A percentile compares a stretch with the other conserved stretches of the same genome.
Conservation (phyloP, 345 rosid genomes). For the Lumnitzera racemosa region DNA sequence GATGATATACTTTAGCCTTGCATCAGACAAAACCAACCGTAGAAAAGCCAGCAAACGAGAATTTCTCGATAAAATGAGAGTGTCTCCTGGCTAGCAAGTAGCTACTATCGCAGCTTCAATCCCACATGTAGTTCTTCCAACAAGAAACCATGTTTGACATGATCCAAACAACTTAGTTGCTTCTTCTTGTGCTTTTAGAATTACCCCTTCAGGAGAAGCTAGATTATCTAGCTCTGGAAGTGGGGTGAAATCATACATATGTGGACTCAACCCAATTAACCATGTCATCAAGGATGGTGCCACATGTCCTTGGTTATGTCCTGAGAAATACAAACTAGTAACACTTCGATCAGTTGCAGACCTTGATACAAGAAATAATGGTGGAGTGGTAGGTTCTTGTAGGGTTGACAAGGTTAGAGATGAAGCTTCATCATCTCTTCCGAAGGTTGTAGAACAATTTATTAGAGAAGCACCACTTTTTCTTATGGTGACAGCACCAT, state of each 20-base stretch:
- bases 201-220: constrained; percentile 47
- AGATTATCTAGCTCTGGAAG: constrained; percentile 57
- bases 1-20: constrained; percentile 40
- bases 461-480: too few relatives aligned
- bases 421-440: too few relatives aligned
- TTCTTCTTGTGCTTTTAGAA: constrained; percentile 46
- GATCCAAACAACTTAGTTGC: constrained; percentile 56
- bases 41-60: constrained; percentile 44
- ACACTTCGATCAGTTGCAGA: constrained; percentile 35
- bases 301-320: constrained; percentile 56
- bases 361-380: constrained; percentile 40
- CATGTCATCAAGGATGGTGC: constrained; percentile 39
- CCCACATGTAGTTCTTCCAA: constrained; percentile 61
- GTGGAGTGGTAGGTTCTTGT: constrained; percentile 11
- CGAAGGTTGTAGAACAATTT: too few relatives aligned
- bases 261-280: constrained; percentile 42
- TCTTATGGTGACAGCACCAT: too few relatives aligned
- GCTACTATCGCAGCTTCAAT: constrained; percentile 55
- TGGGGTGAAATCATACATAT: constrained; percentile 46
- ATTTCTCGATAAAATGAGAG: constrained; percentile 48
- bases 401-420: too few relatives aligned
- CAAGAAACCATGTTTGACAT: constrained; percentile 55
- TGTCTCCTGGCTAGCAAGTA: constrained; percentile 50
- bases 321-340: constrained; percentile 59
- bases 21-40: constrained; percentile 50